Evolutionary conservation across 2,329 filamentous ascomycete genomes (phyloP).

Genomic region (Hysterium pulicare): DNA sequence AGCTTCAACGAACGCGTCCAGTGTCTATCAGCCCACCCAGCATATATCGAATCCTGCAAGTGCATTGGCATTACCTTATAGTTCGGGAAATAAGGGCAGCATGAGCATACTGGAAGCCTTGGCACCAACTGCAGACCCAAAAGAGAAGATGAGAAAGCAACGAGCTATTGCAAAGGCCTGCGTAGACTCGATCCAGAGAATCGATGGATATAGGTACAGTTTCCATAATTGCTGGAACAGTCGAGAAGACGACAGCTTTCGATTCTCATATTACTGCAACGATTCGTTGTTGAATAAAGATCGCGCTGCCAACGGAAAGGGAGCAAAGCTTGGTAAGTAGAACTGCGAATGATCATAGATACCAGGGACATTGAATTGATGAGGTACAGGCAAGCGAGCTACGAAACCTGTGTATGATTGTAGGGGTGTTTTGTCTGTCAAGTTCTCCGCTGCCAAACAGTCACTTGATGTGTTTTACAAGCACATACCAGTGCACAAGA

Average conservation of each 20-base stretch:
- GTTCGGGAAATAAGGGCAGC: conserved; percentile 21
- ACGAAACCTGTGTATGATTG: conserved; percentile 50
- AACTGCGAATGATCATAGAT: conserved; percentile 6
- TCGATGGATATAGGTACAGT: conserved; percentile 48
- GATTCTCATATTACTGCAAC: conserved; percentile 50
- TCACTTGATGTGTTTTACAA: conserved; percentile 46
- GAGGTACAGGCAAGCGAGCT: conserved; percentile 15
- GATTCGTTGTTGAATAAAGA: conserved; percentile 52
- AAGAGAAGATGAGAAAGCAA: conserved; percentile 44
- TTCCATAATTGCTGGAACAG: conserved; percentile 51
- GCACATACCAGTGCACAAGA: conserved; percentile 46
- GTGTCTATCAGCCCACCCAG: conserved; percentile 15
- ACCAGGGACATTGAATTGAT: too few relatives aligned
- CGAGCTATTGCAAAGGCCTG: conserved; percentile 46
- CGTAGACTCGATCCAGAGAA: conserved; percentile 42
- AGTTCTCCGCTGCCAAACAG: conserved; percentile 44
- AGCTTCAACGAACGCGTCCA: conserved; percentile 9
- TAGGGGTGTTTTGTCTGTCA: conserved; percentile 46
- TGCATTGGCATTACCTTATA: conserved; percentile 19
- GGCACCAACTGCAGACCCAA: conserved; percentile 32
- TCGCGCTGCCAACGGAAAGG: conserved; percentile 45
- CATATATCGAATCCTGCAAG: conserved; percentile 22
- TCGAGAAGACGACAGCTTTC: conserved; percentile 44
- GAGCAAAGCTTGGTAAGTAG: conserved; percentile 34
- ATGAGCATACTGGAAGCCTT: conserved; percentile 36